Base-by-base conservation (phyloP, 352 stramenopile genomes). In the Phytophthora kernoviae region DNA sequence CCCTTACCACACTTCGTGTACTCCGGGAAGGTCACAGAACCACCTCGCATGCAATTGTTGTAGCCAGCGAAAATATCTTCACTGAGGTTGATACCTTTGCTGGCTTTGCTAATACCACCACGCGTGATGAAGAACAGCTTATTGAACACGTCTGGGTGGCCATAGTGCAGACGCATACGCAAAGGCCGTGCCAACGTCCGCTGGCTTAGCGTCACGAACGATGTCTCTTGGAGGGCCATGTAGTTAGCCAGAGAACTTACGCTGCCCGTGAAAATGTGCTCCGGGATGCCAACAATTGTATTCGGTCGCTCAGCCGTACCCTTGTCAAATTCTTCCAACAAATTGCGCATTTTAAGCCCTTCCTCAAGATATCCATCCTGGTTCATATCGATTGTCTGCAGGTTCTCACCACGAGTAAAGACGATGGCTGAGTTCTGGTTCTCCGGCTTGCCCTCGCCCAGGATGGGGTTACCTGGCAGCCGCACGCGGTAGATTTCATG, bases 381-480 rank as follows among this genome's bases (percentile, higher is more conserved):
- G 77, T 99, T 99, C 97, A 99, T 99, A 71, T 99, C 97, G 73
- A 99, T 99, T 9, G 96, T 99, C 79, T 99, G 97, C 42, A 99
- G 59, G 41, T 96, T 98, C 74, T 99, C 96, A 58, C 96, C 96
- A 21, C 97, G 87, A 7, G 96, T 99, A 72, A 99, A 99, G 54
- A 99, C 98, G 60, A 99, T 96, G 4, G 97, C 97, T 9, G 98
- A 86, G 65, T 99, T 99, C 64, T 99, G 97, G 81, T 99, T 99
- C 71, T 99, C 97, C n/a, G 97, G 97, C 68, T 99, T 99, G 59
- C 97, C 97, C 81, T 99, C 97, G 40, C 97, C 97, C 37, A 99
- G 79, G 50, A 99, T 97, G 5, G 97, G 97, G 67, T 99, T 99
- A 20, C 97, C 97, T 0, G 97, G 96, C 5, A 99, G 76, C n/a